These are phyloP conservation scores for Spongospora subterranea DNA, from an alignment of 208 protist genomes.

Conservation along the genomic window DNA sequence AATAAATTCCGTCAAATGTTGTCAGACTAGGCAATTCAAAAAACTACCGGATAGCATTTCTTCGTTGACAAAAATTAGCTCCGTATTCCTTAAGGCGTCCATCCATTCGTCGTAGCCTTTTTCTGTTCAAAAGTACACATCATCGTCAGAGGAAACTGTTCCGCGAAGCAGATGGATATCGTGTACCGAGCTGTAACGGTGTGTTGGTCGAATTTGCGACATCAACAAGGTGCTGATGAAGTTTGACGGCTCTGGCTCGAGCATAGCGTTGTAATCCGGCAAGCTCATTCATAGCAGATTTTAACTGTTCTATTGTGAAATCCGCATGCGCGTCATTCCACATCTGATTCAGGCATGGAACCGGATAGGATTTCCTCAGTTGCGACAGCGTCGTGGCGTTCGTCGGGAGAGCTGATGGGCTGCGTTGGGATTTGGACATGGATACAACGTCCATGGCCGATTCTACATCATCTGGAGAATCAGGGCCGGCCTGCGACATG, in stretches of 20 bases:
- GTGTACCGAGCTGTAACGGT: constrained; percentile 27
- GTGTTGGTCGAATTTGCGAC: constrained; percentile 45
- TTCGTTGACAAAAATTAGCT: neutral
- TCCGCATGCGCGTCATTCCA: neutral
- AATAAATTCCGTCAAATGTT: neutral
- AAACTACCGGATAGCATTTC: neutral
- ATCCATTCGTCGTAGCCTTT: constrained; percentile 49
- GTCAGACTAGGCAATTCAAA: neutral
- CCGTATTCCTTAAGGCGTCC: constrained; percentile 50
- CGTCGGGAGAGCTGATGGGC: neutral
- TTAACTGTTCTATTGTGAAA: neutral
- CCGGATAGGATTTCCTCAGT: neutral
- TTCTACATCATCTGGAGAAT: neutral
- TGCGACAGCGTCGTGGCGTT: neutral
- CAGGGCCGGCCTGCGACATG: no score
- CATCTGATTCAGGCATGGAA: constrained; percentile 7
- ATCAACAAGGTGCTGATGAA: constrained; percentile 32
- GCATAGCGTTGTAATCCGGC: constrained; percentile 29
- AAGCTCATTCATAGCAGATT: neutral
- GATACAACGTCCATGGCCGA: constrained; percentile 42
- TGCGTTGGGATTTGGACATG: neutral
- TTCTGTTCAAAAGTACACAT: neutral
- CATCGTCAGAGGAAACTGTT: neutral
- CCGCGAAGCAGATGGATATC: neutral
- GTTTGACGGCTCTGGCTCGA: constrained; percentile 22